Conservation (phyloP, 202 grass and related monocot species). For the Hordeum pubiflorum region DNA sequence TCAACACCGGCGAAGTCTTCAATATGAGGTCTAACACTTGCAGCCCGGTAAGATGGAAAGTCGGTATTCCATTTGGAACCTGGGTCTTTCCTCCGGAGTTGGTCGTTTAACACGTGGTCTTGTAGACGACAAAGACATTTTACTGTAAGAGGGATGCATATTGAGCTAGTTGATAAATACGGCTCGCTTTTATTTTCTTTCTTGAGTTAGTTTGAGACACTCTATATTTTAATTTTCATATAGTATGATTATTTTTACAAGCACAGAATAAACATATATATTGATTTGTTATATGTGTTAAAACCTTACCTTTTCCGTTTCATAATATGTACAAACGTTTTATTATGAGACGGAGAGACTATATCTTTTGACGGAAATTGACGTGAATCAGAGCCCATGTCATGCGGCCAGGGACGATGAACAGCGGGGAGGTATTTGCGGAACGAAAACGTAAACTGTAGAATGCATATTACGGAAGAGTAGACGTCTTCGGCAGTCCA, state of each 20-base stretch:
- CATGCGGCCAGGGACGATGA: too few relatives aligned
- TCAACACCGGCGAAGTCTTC: not conserved
- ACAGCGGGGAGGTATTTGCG: not conserved
- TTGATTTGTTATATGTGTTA: too few relatives aligned
- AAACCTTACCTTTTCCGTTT: too few relatives aligned
- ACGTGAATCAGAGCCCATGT: not conserved
- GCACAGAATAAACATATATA: not conserved
- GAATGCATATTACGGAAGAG: not conserved
- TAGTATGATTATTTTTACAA: not conserved
- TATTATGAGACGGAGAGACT: too few relatives aligned
- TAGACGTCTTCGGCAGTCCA: not conserved
- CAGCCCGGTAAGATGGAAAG: not conserved
- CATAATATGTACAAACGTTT: too few relatives aligned
- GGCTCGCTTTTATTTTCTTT: not conserved
- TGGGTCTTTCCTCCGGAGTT: not conserved
- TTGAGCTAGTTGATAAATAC: not conserved
- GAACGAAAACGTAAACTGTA: accelerated
- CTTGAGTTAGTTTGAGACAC: not conserved
- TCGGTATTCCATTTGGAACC: accelerated
- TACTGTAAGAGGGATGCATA: not conserved
- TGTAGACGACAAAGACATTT: not conserved
- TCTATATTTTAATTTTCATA: not conserved
- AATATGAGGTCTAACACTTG: not conserved
- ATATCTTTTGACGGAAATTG: not conserved
- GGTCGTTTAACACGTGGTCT: not conserved